phyloP scores from a whole-genome alignment of 768 basidiomycete genomes.

The Mycena rebaudengoi region DNA sequence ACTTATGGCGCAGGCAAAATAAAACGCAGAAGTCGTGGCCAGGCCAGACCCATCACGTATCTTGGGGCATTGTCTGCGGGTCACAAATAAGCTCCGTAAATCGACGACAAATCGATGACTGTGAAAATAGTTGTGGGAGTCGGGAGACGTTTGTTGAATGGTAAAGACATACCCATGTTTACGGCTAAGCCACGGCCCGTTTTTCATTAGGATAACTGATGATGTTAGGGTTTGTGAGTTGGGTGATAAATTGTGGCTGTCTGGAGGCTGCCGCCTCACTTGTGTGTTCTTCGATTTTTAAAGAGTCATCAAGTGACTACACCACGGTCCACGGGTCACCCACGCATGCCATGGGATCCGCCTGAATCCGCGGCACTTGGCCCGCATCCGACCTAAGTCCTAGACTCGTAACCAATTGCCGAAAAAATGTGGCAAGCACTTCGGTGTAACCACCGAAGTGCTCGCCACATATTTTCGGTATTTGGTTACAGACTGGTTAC shows the following conservation, averaged over 20 bases:
- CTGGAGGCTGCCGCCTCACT: not conserved
- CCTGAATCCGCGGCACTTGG: too few relatives aligned
- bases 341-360: too few relatives aligned
- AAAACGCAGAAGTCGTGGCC: not conserved
- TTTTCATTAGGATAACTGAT: not conserved
- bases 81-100: not conserved
- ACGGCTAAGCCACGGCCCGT: not conserved
- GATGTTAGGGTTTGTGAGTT: not conserved
- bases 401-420: too few relatives aligned
- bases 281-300: not conserved
- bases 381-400: too few relatives aligned
- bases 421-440: too few relatives aligned
- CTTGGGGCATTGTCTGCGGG: not conserved
- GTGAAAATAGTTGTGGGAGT: not conserved
- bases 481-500: too few relatives aligned
- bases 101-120: not conserved
- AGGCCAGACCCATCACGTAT: not conserved
- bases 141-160: not conserved
- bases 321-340: not conserved
- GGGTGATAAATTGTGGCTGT: not conserved
- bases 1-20: not conserved
- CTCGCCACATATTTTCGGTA: too few relatives aligned
- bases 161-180: not conserved
- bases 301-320: not conserved
- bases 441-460: too few relatives aligned